Evolutionary conservation across 1,284 basidiomycete species (phyloP).

Genomic region (Cutaneotrichosporon sp.): DNA sequence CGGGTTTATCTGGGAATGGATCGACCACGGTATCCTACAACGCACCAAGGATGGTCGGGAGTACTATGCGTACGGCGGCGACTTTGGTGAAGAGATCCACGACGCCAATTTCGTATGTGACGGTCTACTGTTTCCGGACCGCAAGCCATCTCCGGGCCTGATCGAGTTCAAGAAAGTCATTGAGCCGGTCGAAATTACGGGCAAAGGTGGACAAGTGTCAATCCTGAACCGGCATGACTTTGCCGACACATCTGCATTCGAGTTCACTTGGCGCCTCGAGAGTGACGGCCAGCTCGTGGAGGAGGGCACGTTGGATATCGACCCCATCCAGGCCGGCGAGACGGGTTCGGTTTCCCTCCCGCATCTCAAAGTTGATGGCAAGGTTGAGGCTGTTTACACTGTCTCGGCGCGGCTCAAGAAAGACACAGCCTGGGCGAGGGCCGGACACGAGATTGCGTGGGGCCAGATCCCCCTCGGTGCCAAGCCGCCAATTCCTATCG

Average conservation of each 20-base stretch:
- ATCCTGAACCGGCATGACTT: conserved; percentile 27
- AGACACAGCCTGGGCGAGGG: conserved; percentile 20
- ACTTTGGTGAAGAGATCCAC: conserved; percentile 34
- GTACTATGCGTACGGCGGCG: conserved; percentile 32
- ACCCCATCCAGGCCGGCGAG: conserved; percentile 7
- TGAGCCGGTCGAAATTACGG: conserved; percentile 21
- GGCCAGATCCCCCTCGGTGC: conserved; percentile 15
- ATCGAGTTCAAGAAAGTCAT: conserved; percentile 28
- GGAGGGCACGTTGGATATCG: conserved; percentile 19
- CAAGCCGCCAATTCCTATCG: too few species aligned
- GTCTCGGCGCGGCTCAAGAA: conserved; percentile 15
- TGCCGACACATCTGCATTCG: conserved; percentile 17
- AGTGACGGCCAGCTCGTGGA: conserved; percentile 8
- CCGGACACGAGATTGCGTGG: conserved; percentile 29
- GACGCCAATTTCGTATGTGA: conserved; percentile 34
- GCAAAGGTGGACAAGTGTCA: background rate
- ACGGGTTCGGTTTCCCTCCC: conserved; percentile 9
- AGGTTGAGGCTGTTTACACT: conserved; percentile 12
- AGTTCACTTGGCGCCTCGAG: conserved; percentile 28
- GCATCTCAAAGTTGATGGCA: background rate
- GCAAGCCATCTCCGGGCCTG: conserved; percentile 27
- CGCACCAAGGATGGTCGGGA: conserved; percentile 20
- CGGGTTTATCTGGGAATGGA: conserved; percentile 38
- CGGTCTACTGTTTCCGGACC: conserved; percentile 33
- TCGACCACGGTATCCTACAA: conserved; percentile 30